Conservation (phyloP, 2,329 filamentous ascomycete species). For the Podosphaera aphanis region DNA sequence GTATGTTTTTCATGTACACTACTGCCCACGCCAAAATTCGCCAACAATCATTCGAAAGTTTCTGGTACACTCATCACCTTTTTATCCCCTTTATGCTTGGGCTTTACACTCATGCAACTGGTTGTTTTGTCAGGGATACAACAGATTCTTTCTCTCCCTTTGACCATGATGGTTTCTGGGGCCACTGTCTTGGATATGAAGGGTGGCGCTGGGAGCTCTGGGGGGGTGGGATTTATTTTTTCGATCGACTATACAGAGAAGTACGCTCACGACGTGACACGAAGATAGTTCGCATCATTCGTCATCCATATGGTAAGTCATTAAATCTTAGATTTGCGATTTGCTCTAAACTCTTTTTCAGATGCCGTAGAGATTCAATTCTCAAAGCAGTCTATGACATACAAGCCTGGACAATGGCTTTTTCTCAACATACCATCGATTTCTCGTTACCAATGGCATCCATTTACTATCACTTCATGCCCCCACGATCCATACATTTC, state of each 20-base stretch:
- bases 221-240: conserved; percentile 63
- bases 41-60: conserved; percentile 92
- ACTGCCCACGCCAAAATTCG: conserved; percentile 82
- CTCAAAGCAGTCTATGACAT: conserved; percentile 83
- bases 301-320: conserved; percentile 68
- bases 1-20: conserved; percentile 96
- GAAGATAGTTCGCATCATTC: conserved; percentile 78
- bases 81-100: conserved; percentile 87
- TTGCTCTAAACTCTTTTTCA: conserved; percentile 18
- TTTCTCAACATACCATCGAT: conserved; percentile 85
- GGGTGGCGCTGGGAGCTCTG: conserved; percentile 94
- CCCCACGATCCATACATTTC: conserved; percentile 89
- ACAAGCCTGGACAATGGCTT: conserved; percentile 96
- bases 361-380: conserved; percentile 96
- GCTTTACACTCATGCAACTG: conserved; percentile 86
- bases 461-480: conserved; percentile 96
- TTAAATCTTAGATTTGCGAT: neutral
- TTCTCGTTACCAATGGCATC: conserved; percentile 85
- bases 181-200: conserved; percentile 80
- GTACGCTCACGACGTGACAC: conserved; percentile 64
- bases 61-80: conserved; percentile 98
- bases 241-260: conserved; percentile 79
- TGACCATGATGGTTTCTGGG: conserved; percentile 61
- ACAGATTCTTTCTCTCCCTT: conserved; percentile 55
- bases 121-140: conserved; percentile 85